Base-by-base conservation (phyloP, 1,139 yeast genomes). In the Pichia sp. region DNA sequence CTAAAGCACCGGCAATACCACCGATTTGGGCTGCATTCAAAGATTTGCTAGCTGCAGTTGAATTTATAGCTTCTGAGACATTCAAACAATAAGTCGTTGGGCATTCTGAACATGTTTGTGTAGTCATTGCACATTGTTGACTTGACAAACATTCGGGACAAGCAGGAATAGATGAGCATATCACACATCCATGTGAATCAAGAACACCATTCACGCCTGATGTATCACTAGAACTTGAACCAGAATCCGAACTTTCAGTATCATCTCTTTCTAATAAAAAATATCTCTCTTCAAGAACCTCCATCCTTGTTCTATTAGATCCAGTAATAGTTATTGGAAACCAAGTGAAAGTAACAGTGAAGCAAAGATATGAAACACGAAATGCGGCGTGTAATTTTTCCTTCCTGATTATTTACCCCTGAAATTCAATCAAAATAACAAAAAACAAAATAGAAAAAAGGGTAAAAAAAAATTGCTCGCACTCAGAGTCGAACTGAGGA, bases 1-100 rank as follows among this genome's bases (percentile, higher is more conserved):
- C 68, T 2, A 76, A 77, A 22, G 85, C 85, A 6, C 85, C 88
- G 0, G 78, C 77, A 2, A 80, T 72, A 3, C 78, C 84, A 16
- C 86, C 85, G n/a, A 63, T 62, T 22, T 63, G 48, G 4, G 55
- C 61, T 15, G 50, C 40, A 19, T 37, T 42, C 20, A 43, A 50
- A 24, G 31, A 46, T 35, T 51, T 10, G 15, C 10, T 19, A 4
- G 31, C 40, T 21, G 40, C 36, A 6, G 51, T 44, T 5, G 47
- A 33, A 21, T 34, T 29, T 3, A 42, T 13, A 4, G 47, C 25
- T 1, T 50, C 37, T 2, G 53, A 44, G 5, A 53, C 47, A n/a
- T 53, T 54, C 2, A 64, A 61, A 59, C 89, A 82, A 49, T 68
- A 69, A n/a, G 72, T 69, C 15, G 61, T 57, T 0, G 88, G 74